Conservation (phyloP, 306 rosid genomes). For the Cucurbita moschata region DNA sequence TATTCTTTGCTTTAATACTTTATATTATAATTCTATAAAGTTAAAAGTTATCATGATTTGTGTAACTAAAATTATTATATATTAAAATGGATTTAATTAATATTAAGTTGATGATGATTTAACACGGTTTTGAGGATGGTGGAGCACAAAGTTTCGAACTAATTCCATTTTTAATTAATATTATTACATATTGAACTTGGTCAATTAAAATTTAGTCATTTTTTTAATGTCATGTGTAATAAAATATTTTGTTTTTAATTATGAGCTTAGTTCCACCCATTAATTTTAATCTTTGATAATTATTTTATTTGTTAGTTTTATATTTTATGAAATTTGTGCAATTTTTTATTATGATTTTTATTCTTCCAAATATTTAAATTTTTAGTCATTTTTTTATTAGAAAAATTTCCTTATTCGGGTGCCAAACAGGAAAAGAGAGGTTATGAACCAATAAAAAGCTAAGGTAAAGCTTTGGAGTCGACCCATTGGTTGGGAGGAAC, state of each 20-base stretch:
- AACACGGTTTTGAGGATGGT: constrained; percentile 4
- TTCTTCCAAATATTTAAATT: no score
- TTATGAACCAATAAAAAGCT: no score
- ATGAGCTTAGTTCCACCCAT: not conserved
- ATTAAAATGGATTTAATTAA: not conserved
- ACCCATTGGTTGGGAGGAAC: no score
- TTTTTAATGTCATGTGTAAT: not conserved
- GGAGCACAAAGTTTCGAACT: not conserved
- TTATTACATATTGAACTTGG: not conserved
- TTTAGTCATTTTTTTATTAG: no score
- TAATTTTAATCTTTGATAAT: no score
- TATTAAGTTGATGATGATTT: not conserved
- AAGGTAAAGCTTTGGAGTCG: no score
- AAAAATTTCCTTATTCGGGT: no score
- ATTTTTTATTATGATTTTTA: no score
- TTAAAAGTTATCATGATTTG: not conserved
- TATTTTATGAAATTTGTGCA: no score
- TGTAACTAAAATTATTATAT: not conserved
- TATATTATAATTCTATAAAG: not conserved
- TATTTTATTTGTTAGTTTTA: no score
- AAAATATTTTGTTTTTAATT: not conserved
- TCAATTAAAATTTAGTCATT: not conserved
- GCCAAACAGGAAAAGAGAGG: no score
- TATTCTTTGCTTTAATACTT: not conserved
- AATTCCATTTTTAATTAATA: not conserved